These are phyloP conservation scores for Rhododendron kiyosumense DNA, from an alignment of 148 eudicot genomes.

Conservation along the genomic window DNA sequence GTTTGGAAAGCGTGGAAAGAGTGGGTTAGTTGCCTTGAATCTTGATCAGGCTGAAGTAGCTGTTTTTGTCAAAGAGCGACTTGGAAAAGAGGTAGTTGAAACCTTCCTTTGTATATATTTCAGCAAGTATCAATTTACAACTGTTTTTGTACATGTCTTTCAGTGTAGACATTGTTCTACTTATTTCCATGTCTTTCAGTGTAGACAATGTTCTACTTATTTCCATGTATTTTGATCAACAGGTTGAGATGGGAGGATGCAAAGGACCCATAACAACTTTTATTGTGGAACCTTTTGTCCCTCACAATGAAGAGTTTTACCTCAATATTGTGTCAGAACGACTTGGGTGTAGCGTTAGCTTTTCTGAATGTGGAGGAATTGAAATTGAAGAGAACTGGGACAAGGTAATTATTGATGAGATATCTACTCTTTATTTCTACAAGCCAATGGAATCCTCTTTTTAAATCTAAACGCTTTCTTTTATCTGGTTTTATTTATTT, in stretches of 20 bases:
- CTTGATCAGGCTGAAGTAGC: conserved; percentile 12
- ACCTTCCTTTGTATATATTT: not conserved
- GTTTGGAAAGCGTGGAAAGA: conserved; percentile 52
- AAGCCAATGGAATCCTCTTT: not conserved
- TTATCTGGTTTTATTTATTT: not conserved
- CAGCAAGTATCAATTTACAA: not conserved
- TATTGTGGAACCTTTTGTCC: conserved; percentile 91
- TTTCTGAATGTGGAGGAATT: conserved; percentile 99
- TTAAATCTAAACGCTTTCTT: not conserved
- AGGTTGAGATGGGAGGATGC: conserved; percentile 98
- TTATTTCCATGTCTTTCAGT: not conserved
- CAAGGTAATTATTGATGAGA: conserved; percentile 46
- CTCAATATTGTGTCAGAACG: conserved; percentile 92
- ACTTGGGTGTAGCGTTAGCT: conserved; percentile 90
- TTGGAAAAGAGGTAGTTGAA: conserved; percentile 15
- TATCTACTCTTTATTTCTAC: not conserved
- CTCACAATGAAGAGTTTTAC: conserved; percentile 93
- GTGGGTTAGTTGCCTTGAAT: conserved; percentile 14
- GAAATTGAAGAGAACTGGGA: conserved; percentile 99
- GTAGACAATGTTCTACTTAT: not conserved
- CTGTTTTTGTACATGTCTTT: not conserved
- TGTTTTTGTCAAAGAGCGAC: conserved; percentile 14
- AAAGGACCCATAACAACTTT: conserved; percentile 98
- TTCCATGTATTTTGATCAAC: conserved; percentile 13
- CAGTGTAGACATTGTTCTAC: no score